phyloP scores from a whole-genome alignment of 2,329 filamentous ascomycete genomes.

The Penicillium paneum region DNA sequence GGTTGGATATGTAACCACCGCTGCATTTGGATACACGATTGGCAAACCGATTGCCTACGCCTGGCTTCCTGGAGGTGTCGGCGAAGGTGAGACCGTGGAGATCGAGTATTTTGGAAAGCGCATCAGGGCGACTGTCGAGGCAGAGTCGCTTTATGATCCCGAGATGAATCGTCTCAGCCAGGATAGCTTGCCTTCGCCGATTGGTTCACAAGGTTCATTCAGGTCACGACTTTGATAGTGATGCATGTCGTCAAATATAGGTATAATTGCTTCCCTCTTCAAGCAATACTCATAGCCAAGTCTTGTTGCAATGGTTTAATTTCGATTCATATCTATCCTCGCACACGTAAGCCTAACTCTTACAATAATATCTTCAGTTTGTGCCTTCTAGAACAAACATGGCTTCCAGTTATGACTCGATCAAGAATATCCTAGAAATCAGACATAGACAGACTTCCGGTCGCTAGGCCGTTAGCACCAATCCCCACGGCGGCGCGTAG shows the following conservation, averaged over 20 bases:
- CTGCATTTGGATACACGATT: conserved; percentile 59
- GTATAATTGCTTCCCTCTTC: not conserved
- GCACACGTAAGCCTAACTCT: too few species aligned
- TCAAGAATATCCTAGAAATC: too few species aligned
- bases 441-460: too few species aligned
- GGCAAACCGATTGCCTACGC: conserved; percentile 59
- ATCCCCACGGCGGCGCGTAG: too few species aligned
- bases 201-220: conserved; percentile 8
- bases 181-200: conserved; percentile 9
- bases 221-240: conserved; percentile 6
- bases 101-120: conserved; percentile 60
- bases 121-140: conserved; percentile 53
- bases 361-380: too few species aligned
- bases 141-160: conserved; percentile 51
- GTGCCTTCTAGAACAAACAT: too few species aligned
- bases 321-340: not conserved
- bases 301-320: not conserved
- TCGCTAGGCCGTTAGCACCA: too few species aligned
- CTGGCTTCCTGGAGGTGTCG: conserved; percentile 51
- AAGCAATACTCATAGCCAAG: not conserved
- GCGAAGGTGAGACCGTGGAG: conserved; percentile 52
- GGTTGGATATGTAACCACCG: conserved; percentile 59
- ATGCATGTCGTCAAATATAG: not conserved
- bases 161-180: conserved; percentile 37
- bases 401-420: too few species aligned